Conservation (phyloP, 2,329 filamentous ascomycete genomes). For the Cladosporium velox region DNA sequence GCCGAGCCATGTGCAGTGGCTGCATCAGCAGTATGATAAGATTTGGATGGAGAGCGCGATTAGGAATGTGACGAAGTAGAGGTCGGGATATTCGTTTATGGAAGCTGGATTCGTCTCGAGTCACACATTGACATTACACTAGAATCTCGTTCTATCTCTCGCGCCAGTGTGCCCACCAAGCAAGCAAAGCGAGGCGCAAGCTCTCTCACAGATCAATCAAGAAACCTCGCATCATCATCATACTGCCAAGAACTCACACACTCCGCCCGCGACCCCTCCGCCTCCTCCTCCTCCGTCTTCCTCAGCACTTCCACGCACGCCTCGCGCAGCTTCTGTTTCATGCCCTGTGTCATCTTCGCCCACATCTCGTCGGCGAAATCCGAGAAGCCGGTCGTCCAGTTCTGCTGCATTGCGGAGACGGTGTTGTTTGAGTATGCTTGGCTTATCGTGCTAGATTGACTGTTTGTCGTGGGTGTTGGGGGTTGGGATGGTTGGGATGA, state of each 20-base stretch:
- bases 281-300: slow-evolving; percentile 32
- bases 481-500: not conserved
- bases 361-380: slow-evolving; percentile 27
- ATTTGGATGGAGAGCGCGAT: slow-evolving; percentile 58
- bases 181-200: not conserved
- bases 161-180: not conserved
- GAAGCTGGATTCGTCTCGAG: too few relatives aligned
- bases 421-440: not conserved
- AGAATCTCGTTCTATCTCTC: not conserved
- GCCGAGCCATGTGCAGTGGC: slow-evolving; percentile 50
- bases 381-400: slow-evolving; percentile 24
- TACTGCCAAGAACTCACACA: slow-evolving; percentile 24
- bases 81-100: too few relatives aligned
- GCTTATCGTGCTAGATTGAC: not conserved
- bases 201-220: slow-evolving; percentile 29
- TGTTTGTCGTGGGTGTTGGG: not conserved
- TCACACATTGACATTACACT: not conserved
- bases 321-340: slow-evolving; percentile 33
- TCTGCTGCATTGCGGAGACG: slow-evolving; percentile 15
- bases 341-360: slow-evolving; percentile 25
- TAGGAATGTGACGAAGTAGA: slow-evolving; percentile 38
- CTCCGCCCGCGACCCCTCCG: slow-evolving; percentile 24
- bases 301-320: slow-evolving; percentile 34
- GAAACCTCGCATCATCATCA: slow-evolving; percentile 35
- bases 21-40: slow-evolving; percentile 59